Evolutionary conservation across 148 eudicot species (phyloP).

Genomic region (Vaccinium myrtillus): DNA sequence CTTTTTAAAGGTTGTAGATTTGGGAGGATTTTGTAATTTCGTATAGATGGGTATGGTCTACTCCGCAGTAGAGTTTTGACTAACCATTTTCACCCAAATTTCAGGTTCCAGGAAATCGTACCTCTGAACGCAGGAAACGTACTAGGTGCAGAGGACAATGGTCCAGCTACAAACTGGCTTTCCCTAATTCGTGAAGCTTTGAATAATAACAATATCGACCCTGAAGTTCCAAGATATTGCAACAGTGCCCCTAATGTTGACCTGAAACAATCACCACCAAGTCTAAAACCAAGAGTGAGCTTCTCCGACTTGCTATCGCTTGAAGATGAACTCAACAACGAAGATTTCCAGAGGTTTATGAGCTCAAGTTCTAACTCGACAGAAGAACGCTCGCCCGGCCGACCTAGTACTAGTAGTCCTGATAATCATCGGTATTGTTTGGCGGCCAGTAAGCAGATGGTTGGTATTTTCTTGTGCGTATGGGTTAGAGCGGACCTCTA

Average conservation of each 20-base stretch:
- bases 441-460: slow-evolving; percentile 68
- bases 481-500: slow-evolving; percentile 50
- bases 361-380: slow-evolving; percentile 18
- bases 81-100: slow-evolving; percentile 16
- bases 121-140: slow-evolving; percentile 73
- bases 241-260: slow-evolving; percentile 9
- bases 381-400: slow-evolving; percentile 29
- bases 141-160: slow-evolving; percentile 59
- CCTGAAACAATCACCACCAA: slow-evolving; percentile 6
- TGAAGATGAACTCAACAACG: slow-evolving; percentile 31
- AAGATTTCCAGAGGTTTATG: slow-evolving; percentile 21
- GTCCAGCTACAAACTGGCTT: slow-evolving; percentile 64
- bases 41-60: too few species aligned
- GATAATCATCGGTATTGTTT: slow-evolving; percentile 23
- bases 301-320: slow-evolving; percentile 40
- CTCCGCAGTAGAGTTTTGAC: not conserved
- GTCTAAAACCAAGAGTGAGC: slow-evolving; percentile 37
- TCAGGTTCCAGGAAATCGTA: slow-evolving; percentile 74
- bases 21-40: not conserved
- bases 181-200: slow-evolving; percentile 45
- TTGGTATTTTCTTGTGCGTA: slow-evolving; percentile 55
- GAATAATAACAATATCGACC: slow-evolving; percentile 19
- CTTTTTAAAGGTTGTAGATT: too few species aligned
- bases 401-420: not conserved
- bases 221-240: slow-evolving; percentile 14